These are phyloP conservation scores for Cladophialophora yegresii DNA, from an alignment of 2,329 filamentous ascomycete species.

Conservation along the genomic window DNA sequence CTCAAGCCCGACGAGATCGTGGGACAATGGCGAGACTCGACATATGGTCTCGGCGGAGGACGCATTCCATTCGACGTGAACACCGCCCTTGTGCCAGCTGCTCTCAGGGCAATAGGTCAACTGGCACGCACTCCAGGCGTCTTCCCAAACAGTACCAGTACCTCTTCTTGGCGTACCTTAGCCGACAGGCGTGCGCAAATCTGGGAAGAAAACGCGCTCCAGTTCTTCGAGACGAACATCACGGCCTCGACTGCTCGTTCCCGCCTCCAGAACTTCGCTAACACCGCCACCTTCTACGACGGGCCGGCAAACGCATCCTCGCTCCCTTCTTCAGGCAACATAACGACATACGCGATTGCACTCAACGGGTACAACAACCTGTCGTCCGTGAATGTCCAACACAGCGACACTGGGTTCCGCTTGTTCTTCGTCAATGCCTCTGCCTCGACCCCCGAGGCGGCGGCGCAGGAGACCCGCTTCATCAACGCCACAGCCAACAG, in stretches of 20 bases:
- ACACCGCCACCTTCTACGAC: slow-evolving; percentile 45
- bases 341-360: slow-evolving; percentile 60
- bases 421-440: slow-evolving; percentile 64
- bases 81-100: slow-evolving; percentile 63
- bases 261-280: slow-evolving; percentile 54
- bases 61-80: slow-evolving; percentile 68
- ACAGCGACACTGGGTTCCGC: slow-evolving; percentile 66
- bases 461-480: slow-evolving; percentile 59
- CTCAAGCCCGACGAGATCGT: slow-evolving; percentile 58
- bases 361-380: slow-evolving; percentile 57
- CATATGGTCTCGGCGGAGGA: slow-evolving; percentile 62
- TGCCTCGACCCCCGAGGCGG: slow-evolving; percentile 41
- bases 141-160: slow-evolving; percentile 49
- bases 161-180: slow-evolving; percentile 30
- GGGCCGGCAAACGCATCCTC: slow-evolving; percentile 49
- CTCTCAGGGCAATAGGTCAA: slow-evolving; percentile 59
- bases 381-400: slow-evolving; percentile 59
- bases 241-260: slow-evolving; percentile 48
- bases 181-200: slow-evolving; percentile 58
- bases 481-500: slow-evolving; percentile 60
- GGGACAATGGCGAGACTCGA: slow-evolving; percentile 66
- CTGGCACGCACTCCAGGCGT: slow-evolving; percentile 53
- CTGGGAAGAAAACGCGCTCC: slow-evolving; percentile 63
- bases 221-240: slow-evolving; percentile 58
- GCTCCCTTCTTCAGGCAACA: slow-evolving; percentile 45